Evolutionary conservation across 306 rosid genomes (phyloP), one percentile per base, ranked within the genome.

Genomic region (Sindora glabra): DNA sequence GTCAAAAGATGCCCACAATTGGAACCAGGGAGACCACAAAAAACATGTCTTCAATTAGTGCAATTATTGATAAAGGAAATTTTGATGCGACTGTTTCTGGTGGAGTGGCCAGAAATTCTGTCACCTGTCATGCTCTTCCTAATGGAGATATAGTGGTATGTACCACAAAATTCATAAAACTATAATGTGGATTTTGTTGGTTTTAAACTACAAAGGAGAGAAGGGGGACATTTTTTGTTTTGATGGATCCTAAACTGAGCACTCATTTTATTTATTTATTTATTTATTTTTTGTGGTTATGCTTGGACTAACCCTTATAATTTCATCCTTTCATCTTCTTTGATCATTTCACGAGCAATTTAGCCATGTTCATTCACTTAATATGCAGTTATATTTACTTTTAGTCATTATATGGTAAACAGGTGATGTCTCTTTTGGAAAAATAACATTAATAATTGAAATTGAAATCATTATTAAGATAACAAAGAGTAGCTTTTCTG

Each of bases 71-170:
- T 76, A 83, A 70, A 73, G 99, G 99, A 73, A 73, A 66, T 72
- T 86, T 84, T 74, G 75, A 86, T 77, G 77, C 94, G 27, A 70
- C 71, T 36, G 64, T 79, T 65, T 74, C 87, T 76, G 85, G 96
- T 18, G 96, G 99, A 64, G 77, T 73, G 58, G 96, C 92, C 42
- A 83, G 96, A 80, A 86, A 77, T 73, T 72, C 74, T 64, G 77
- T 75, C 38, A 89, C 81, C 75, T 92, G 96, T 61, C 78, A 73
- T 79, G 77, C 90, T 68, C 90, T 92, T 54, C 74, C 95, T 64
- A 89, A 80, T 72, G 99, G 99, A 62, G 92, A 86, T 80, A 68
- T 92, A 78, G 96, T 86, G 99, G 99, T 92, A 92, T 46, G 95
- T 76, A 57, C 57, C 51, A 76, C 61, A 72, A 51, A 71, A 73